Percentiles rank a stretch among this genome's conserved stretches.
phyloP scores from a whole-genome alignment of 495 filamentous ascomycete species.

The Neurospora intermedia region DNA sequence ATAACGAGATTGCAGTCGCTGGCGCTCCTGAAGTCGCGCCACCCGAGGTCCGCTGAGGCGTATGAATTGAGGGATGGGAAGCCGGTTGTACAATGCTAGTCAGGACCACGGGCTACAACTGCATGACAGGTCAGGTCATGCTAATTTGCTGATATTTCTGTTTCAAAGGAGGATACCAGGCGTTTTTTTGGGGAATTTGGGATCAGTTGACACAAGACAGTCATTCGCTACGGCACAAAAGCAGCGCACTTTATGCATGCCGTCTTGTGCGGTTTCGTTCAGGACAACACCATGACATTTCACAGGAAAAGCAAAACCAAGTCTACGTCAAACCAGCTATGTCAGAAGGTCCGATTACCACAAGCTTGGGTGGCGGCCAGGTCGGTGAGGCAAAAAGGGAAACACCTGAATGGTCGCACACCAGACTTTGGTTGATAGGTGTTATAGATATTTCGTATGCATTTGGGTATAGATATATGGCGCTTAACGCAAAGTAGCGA shows the following conservation, averaged over 20 bases:
- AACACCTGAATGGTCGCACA: not conserved
- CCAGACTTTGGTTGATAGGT: not conserved
- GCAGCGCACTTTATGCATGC: not conserved
- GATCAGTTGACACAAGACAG: not conserved
- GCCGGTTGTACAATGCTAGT: not conserved
- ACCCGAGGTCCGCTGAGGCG: constrained; percentile 21
- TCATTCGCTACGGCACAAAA: not conserved
- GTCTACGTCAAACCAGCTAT: not conserved
- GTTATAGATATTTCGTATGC: not conserved
- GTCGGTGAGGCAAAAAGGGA: not conserved
- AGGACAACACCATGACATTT: not conserved
- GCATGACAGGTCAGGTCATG: not conserved
- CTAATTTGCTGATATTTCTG: not conserved
- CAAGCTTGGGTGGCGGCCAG: not conserved
- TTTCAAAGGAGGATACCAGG: not conserved
- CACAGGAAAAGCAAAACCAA: not conserved
- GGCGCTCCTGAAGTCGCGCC: constrained; percentile 20
- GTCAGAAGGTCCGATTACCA: not conserved
- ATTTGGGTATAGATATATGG: not conserved
- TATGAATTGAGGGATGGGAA: not conserved
- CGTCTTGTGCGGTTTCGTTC: not conserved
- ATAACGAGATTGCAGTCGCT: constrained; percentile 44
- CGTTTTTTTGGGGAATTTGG: not conserved
- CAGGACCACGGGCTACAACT: not conserved
- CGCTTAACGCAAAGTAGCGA: not conserved